Conservation (phyloP, 352 stramenopile species). For the Phytophthora boehmeriae region DNA sequence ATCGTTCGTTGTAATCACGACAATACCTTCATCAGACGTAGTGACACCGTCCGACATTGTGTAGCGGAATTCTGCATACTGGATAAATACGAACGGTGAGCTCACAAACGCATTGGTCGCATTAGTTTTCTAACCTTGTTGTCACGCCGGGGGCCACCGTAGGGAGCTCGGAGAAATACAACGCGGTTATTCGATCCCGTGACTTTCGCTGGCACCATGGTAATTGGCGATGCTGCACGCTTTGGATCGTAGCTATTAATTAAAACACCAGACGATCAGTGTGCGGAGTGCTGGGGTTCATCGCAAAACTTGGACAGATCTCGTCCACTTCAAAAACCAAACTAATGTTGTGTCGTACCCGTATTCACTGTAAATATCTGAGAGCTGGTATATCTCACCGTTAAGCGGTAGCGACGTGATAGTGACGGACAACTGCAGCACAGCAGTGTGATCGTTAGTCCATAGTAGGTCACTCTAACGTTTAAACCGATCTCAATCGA, state of each 20-base stretch:
- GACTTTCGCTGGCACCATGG: slow-evolving; percentile 55
- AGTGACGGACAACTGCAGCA: slow-evolving; percentile 60
- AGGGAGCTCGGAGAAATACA: slow-evolving; percentile 80
- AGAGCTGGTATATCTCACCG: slow-evolving; percentile 90
- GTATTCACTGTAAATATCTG: slow-evolving; percentile 88
- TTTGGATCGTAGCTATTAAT: slow-evolving; percentile 81
- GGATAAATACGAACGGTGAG: neutral
- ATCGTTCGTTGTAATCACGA: slow-evolving; percentile 75
- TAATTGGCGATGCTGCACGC: slow-evolving; percentile 58
- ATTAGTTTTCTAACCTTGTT: slow-evolving; percentile 48
- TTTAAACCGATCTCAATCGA: neutral
- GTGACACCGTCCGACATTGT: slow-evolving; percentile 75
- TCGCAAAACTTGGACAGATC: too few relatives aligned
- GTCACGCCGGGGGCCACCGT: slow-evolving; percentile 56
- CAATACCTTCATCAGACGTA: slow-evolving; percentile 70
- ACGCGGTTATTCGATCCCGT: slow-evolving; percentile 88
- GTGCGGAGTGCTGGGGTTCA: too few relatives aligned
- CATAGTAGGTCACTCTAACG: neutral
- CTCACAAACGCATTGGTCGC: neutral
- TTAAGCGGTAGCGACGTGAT: slow-evolving; percentile 87
- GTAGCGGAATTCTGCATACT: slow-evolving; percentile 90
- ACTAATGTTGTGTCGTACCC: slow-evolving; percentile 45
- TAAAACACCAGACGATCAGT: too few relatives aligned
- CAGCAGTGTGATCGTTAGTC: neutral
- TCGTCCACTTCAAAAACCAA: too few relatives aligned